These are phyloP conservation scores for Pythium diclinum DNA, from an alignment of 352 stramenopile species.

Conservation along the genomic window DNA sequence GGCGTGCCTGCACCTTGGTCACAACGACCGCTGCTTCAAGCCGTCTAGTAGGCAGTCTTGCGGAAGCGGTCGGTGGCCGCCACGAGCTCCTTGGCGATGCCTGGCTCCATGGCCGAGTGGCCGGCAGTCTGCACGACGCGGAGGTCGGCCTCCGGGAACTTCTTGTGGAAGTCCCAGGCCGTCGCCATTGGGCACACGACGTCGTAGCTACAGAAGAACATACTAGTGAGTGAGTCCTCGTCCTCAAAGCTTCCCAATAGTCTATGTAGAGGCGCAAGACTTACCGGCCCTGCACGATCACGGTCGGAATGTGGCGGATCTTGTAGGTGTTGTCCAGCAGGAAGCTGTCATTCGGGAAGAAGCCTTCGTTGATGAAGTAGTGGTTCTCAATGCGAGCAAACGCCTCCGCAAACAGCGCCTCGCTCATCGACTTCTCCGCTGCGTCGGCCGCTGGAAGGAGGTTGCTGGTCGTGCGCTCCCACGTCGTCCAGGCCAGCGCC, in stretches of 20 bases:
- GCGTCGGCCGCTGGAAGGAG: conserved; percentile 64
- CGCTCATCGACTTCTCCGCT: conserved; percentile 73
- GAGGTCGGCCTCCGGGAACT: conserved; percentile 44
- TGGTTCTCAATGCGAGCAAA: conserved; percentile 94
- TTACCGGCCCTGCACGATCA: conserved; percentile 89
- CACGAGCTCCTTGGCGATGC: conserved; percentile 44
- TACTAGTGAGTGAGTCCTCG: no score
- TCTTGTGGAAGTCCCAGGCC: conserved; percentile 66
- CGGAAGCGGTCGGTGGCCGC: conserved; percentile 37
- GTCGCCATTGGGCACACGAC: conserved; percentile 65
- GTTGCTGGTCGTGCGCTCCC: conserved; percentile 89
- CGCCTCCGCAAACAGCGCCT: conserved; percentile 82
- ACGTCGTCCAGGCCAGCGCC: conserved; percentile 89
- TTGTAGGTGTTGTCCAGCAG: conserved; percentile 88
- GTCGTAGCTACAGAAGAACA: conserved; percentile 40
- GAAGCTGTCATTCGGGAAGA: conserved; percentile 86
- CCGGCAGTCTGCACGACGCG: conserved; percentile 47
- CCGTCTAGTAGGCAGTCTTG: conserved; percentile 7
- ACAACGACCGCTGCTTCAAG: no score
- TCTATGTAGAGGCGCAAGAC: background rate
- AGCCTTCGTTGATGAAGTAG: conserved; percentile 90
- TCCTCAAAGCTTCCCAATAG: no score
- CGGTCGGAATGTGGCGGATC: conserved; percentile 90
- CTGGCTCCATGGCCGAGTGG: conserved; percentile 45
- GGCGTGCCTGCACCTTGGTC: no score